A percentile compares a stretch with the other conserved stretches of the same genome.
Conservation (phyloP, 2,329 filamentous ascomycete genomes). For the Cordyceps farinosa region DNA sequence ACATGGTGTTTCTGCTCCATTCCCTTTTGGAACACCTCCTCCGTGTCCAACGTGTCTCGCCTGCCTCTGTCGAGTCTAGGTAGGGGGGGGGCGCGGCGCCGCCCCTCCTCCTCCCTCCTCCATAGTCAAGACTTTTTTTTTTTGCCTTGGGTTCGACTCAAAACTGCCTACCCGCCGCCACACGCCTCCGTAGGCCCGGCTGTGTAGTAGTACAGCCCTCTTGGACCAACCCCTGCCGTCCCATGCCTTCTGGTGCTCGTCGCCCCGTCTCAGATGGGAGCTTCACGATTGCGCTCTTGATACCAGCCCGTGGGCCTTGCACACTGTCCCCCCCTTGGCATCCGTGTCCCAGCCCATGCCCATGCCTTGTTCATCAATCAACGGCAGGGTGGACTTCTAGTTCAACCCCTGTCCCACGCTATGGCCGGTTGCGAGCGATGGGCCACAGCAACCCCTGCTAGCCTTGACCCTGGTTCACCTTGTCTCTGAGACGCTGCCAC, state of each 20-base stretch:
- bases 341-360: constrained; percentile 12
- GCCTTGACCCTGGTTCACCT: constrained; percentile 12
- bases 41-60: constrained; percentile 5
- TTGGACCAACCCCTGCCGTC: not conserved
- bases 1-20: constrained; percentile 17
- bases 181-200: not conserved
- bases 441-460: constrained; percentile 1
- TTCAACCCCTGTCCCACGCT: constrained; percentile 7
- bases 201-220: not conserved
- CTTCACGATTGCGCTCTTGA: constrained; percentile 12
- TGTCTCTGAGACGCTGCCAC: constrained; percentile 13
- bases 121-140: not conserved
- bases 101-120: not conserved
- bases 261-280: constrained; percentile 15
- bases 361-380: not conserved
- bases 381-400: not conserved
- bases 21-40: constrained; percentile 12
- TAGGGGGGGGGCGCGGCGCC: not conserved
- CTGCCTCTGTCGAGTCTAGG: not conserved
- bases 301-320: constrained; percentile 10
- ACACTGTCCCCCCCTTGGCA: constrained; percentile 16
- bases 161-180: constrained; percentile 9
- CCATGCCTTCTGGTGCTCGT: constrained; percentile 3
- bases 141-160: not conserved
- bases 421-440: constrained; percentile 16